Evolutionary conservation across 2,329 filamentous ascomycete species (phyloP), one percentile per base, ranked within the genome.

Genomic region (Beauveria varroae): DNA sequence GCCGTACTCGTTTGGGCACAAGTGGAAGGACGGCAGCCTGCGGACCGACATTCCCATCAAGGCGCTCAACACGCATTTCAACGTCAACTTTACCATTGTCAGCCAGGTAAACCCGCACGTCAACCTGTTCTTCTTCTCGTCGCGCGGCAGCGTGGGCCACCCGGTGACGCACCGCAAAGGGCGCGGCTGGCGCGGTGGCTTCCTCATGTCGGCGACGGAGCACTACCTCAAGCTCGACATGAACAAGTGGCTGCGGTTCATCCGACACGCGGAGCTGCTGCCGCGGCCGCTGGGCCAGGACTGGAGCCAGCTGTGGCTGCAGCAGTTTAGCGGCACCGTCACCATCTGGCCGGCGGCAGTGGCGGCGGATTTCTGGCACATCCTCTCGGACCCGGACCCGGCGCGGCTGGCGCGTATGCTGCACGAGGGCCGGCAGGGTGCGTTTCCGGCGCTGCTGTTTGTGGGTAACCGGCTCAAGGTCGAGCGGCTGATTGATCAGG

Each of bases 61-160:
- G 74, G 89, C 93, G 1, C 81, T 99, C 57, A 98, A 99, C 72
- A 81, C 96, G 1, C 91, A 98, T 71, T 99, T 99, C 79, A 98
- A 98, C 73, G 95, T 98, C 73, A 97, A 96, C 72, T 99, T 98
- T 74, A 93, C 90, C 65, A 93, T 99, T 65, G 95, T 87, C 67
- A 83, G 81, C 67, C 84, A 92, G 76, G 93, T 97, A 54, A 99
- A 99, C 73, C 95, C 95, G 1, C 95, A 99, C 73, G 93, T 99
- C 74, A 98, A 96, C 69, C 86, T 98, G 30, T 99, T 99, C 81
- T 98, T 99, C 83, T 99, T 98, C 79, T 95, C 90, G 34, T 96
- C 93, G 0, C 85, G 95, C 37, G 95, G 95, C 14, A 89, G 90
- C 0, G 93, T 98, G 10, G 95, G 95, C 5, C 87, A 91, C 57